Evolutionary conservation across 306 rosid species (phyloP).

Genomic region (Sechiopsis laciniata): DNA sequence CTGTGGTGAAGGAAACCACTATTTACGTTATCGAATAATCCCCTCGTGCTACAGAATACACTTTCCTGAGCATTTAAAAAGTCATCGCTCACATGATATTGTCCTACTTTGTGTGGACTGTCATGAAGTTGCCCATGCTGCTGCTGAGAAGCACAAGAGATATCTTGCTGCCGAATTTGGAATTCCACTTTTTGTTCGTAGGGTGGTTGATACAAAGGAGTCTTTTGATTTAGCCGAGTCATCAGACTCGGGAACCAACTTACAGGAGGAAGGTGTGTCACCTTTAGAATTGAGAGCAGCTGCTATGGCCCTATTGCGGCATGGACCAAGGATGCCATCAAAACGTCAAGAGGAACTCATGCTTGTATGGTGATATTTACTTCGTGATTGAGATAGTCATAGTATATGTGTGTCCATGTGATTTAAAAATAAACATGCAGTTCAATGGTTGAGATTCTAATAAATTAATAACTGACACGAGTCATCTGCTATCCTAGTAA

Average conservation of each 20-base stretch:
- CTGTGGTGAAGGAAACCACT: slow-evolving; percentile 91
- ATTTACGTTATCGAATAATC: slow-evolving; percentile 83
- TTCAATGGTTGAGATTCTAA: slow-evolving; percentile 10
- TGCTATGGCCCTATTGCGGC: slow-evolving; percentile 90
- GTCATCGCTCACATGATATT: slow-evolving; percentile 96
- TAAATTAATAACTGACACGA: neutral
- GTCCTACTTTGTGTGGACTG: slow-evolving; percentile 96
- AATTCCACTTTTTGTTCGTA: slow-evolving; percentile 79
- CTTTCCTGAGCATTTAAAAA: slow-evolving; percentile 92
- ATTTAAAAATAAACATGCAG: neutral
- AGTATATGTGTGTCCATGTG: neutral
- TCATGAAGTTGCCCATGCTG: slow-evolving; percentile 93
- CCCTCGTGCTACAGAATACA: slow-evolving; percentile 96
- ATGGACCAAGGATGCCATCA: slow-evolving; percentile 85
- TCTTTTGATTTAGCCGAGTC: slow-evolving; percentile 24
- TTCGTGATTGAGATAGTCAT: neutral
- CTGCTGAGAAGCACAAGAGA: slow-evolving; percentile 91
- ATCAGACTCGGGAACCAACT: slow-evolving; percentile 27
- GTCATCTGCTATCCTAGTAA: neutral
- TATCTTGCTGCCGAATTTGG: slow-evolving; percentile 75
- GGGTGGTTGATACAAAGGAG: slow-evolving; percentile 54
- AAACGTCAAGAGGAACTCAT: slow-evolving; percentile 66
- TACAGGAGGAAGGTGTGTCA: slow-evolving; percentile 74
- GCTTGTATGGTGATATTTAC: slow-evolving; percentile 41
- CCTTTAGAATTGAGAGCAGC: slow-evolving; percentile 84